Conservation (phyloP, 1,139 yeast species). For the Saccharomyces hybrid region DNA sequence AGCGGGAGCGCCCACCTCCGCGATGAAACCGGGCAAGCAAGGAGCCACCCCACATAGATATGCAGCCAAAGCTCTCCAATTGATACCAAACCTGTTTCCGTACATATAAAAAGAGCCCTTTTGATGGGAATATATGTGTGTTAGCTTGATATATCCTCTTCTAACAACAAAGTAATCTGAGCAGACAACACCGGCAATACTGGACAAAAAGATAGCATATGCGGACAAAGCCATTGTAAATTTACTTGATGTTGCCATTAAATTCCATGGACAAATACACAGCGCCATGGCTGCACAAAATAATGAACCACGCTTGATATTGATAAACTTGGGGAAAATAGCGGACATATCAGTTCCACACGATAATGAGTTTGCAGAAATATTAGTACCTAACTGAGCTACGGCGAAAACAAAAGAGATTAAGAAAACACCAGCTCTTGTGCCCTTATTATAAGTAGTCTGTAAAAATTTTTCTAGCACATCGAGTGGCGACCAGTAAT, state of each 20-base stretch:
- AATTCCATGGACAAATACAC: slow-evolving; percentile 84
- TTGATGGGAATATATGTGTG: slow-evolving; percentile 50
- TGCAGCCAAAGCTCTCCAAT: slow-evolving; percentile 76
- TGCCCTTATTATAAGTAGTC: slow-evolving; percentile 52
- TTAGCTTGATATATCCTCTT: slow-evolving; percentile 60
- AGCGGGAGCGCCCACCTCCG: slow-evolving; percentile 53
- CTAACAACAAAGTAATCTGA: slow-evolving; percentile 71
- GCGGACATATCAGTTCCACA: slow-evolving; percentile 93
- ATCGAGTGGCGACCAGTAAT: slow-evolving; percentile 83
- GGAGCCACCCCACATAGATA: slow-evolving; percentile 71
- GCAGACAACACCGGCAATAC: slow-evolving; percentile 79
- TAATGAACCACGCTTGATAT: slow-evolving; percentile 76
- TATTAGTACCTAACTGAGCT: slow-evolving; percentile 88
- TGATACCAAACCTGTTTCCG: slow-evolving; percentile 51
- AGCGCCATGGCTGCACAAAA: slow-evolving; percentile 74
- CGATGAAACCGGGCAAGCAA: slow-evolving; percentile 83
- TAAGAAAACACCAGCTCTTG: slow-evolving; percentile 82
- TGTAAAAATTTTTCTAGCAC: slow-evolving; percentile 62
- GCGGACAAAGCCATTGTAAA: slow-evolving; percentile 83
- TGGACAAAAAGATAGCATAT: slow-evolving; percentile 76
- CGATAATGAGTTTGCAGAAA: slow-evolving; percentile 80
- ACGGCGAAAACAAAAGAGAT: slow-evolving; percentile 70
- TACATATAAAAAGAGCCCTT: slow-evolving; percentile 51
- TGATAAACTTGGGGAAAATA: slow-evolving; percentile 66
- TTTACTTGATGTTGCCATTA: slow-evolving; percentile 62